Evolutionary conservation across 1,284 basidiomycete species (phyloP), one percentile per base, ranked within the genome.

Genomic region (Lignosus rhinocerotis): DNA sequence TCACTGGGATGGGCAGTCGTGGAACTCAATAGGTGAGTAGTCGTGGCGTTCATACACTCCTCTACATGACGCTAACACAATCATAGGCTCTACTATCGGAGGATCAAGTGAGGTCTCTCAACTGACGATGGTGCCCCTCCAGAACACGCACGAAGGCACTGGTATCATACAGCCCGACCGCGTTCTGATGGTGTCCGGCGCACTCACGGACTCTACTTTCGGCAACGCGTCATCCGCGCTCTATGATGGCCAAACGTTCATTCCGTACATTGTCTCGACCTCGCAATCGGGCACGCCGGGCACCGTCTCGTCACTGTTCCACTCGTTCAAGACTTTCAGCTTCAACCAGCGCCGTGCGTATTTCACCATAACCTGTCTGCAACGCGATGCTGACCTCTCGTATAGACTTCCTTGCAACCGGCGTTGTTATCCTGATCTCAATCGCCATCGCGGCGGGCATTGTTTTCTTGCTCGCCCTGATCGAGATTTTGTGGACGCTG

Each of bases 361-460:
- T 51, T 2, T n/a, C 5, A 19, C 50, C n/a, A 50, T 43, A 9
- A 39, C 41, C 19, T 55, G 48, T 49, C 46, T 30, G 11, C 44
- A 30, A 9, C 3, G 45, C 62, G 31, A 6, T 46, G 51, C 51
- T 63, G n/a, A 64, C 32, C 43, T 14, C 52, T 53, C 43, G 38
- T 57, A 6, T 63, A 94, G 94, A 87, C 71, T 92, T 90, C 81
- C 84, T 98, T 52, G 93, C 94, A 1, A 86, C 88, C 25, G 97
- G 96, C 2, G 83, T 98, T 39, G 94, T 99, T 55, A 98, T 99
- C 62, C 83, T 98, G 41, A 96, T 99, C 66, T 96, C 94, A 5
- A 98, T 99, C 66, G 96, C 96, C 32, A 97, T 98, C 63, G 88
- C 93, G 4, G 94, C 96, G 10, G 96, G 95, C 30, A 86, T 98